Evolutionary conservation across 2,329 filamentous ascomycete species (phyloP), one percentile per base, ranked within the genome.

Genomic region (Pseudogymnoascus verrucosus): DNA sequence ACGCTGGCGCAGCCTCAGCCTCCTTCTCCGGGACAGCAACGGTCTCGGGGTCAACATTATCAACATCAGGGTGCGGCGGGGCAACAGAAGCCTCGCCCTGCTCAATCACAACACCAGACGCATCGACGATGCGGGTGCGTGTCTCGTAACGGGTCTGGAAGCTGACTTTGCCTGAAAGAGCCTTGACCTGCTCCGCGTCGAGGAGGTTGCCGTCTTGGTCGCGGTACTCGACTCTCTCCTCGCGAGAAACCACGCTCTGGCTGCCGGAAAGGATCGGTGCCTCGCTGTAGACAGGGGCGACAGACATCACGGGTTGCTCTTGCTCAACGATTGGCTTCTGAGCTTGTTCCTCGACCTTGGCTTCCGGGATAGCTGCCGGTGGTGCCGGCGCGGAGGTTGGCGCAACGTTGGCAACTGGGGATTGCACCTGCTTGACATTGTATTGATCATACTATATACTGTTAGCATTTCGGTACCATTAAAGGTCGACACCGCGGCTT

Each of bases 71-170:
- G 60, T 75, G 73, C 26, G 72, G 72, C 16, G 65, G 66, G 8
- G 65, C 65, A 37, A 65, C 65, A 54, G 65, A 65, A 16, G 64
- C 65, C 12, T 67, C 67, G 14, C 69, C 71, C 14, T 65, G 64
- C 11, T 39, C 34, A 10, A 96, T 77, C 72, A 96, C 90, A 68
- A 93, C 91, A 65, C 93, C 95, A 47, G 86, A 75, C 62, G 84
- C 84, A 75, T 96, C 91, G 42, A 96, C 81, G 63, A 98, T 77
- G 64, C 91, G 88, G 7, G 92, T 97, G 68, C 90, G 85, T n/a
- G 93, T 97, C 80, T 98, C 93, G 74, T 97, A 97, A 69, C 89
- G 89, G 11, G 95, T 98, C 78, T 96, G 88, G 78, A 99, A 97
- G 71, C 91, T 91, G 65, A 98, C 93, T 77, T 96, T 96, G 71